Base-by-base conservation (phyloP, 2,329 filamentous ascomycete genomes). In the Cadophora malorum region DNA sequence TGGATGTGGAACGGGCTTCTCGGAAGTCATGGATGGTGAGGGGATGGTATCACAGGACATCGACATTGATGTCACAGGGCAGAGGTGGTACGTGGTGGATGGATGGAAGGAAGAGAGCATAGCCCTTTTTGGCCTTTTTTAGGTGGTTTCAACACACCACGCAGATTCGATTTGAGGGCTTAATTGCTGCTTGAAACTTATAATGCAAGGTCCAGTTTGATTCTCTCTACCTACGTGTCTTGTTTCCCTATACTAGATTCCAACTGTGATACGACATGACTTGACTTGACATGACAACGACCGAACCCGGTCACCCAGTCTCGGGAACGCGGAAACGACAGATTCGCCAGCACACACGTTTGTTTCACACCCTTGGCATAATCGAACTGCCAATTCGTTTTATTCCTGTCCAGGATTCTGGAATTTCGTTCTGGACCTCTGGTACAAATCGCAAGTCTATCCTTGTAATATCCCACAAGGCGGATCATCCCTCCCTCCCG, bases 151-250 rank as follows among this genome's bases (percentile, higher is more conserved):
- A 62, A 64, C 21, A 63, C 55, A 31, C 64, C 50, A 47, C n/a
- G 65, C 62, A 70, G 49, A 53, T 52, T 64, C 49, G 62, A 59
- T 71, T 70, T 67, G 70, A 71, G 70, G 66, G 70, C 70, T 71
- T 71, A 68, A 63, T 35, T 71, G 70, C 70, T 71, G 52, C 70
- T 71, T 69, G 70, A 66, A 69, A 67, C 59, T 59, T 65, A 41
- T 35, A 71, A 71, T 70, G 70, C 70, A 68, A 68, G 66, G 68
- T 67, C 56, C 56, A 38, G n/a, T 55, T 68, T 70, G 60, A 63
- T 31, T 62, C 60, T 61, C 38, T 38, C 25, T 23, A 58, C 23
- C 8, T 38, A 38, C 55, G 55, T 58, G 33, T 38, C 55, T 38
- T 38, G 10, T 35, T 33, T 28, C 9, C 53, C 31, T 56, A n/a